A percentile compares a stretch with the other conserved stretches of the same genome.
phyloP scores from a whole-genome alignment of 352 stramenopile genomes.

The Thalassiosira sp. region DNA sequence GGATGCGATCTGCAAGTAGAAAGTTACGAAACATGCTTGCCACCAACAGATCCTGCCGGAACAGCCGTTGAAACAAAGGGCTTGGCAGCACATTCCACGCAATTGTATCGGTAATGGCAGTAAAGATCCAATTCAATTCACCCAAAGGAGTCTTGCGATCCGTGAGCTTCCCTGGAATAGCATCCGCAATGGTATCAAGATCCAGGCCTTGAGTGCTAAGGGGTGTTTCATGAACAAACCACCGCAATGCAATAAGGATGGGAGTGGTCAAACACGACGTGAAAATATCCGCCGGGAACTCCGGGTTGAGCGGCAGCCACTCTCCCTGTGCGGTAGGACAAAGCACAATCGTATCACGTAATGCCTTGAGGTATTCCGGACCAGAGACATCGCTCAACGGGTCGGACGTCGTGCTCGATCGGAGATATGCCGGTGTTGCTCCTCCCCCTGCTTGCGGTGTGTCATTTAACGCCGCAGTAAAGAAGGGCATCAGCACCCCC shows the following conservation, averaged over 20 bases:
- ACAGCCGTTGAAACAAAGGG: conserved; percentile 97
- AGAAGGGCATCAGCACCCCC: conserved; percentile 94
- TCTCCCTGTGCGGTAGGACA: conserved; percentile 93
- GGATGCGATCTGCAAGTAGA: conserved; percentile 95
- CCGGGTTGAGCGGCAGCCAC: conserved; percentile 93
- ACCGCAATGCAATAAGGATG: conserved; percentile 96
- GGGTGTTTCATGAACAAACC: conserved; percentile 91
- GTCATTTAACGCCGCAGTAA: conserved; percentile 65
- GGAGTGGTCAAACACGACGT: conserved; percentile 99
- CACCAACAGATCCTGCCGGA: conserved; percentile 98
- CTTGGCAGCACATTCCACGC: conserved; percentile 98
- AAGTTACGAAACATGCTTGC: conserved; percentile 98
- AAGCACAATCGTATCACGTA: conserved; percentile 94
- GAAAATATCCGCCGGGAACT: conserved; percentile 98
- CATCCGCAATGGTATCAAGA: conserved; percentile 81
- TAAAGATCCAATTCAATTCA: conserved; percentile 99
- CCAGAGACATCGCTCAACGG: neutral
- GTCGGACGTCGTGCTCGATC: neutral
- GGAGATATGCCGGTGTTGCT: neutral
- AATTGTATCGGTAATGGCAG: conserved; percentile 99
- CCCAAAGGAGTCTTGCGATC: conserved; percentile 84
- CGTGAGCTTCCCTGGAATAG: conserved; percentile 90
- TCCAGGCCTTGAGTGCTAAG: conserved; percentile 67
- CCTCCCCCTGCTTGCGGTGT: neutral
- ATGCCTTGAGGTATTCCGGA: conserved; percentile 31